These are phyloP conservation scores for Neonectria neomacrospora DNA, from an alignment of 2,329 filamentous ascomycete species.

Conservation along the genomic window DNA sequence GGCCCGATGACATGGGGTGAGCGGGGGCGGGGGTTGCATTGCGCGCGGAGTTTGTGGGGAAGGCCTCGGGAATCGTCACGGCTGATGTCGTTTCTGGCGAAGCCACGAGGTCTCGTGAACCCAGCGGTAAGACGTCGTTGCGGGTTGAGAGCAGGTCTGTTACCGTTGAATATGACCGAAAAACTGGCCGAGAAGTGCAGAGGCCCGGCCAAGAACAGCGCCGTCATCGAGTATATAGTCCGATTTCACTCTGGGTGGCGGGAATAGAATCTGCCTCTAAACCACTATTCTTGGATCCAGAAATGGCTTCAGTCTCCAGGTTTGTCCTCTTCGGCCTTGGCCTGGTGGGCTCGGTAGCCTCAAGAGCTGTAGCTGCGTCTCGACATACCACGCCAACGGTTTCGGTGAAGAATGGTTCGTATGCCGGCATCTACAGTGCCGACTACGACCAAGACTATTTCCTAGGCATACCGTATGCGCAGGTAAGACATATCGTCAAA, in stretches of 20 bases:
- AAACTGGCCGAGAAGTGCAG: constrained; percentile 13
- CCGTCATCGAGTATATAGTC: background rate
- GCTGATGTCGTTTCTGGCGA: background rate
- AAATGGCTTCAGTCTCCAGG: constrained; percentile 14
- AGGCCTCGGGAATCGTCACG: constrained; percentile 5
- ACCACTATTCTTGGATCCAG: background rate
- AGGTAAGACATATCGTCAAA: constrained; percentile 17
- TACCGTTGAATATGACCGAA: constrained; percentile 14
- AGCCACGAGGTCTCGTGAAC: background rate
- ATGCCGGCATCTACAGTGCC: constrained; percentile 35
- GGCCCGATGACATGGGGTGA: constrained; percentile 26
- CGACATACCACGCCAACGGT: constrained; percentile 24
- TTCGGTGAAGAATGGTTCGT: constrained; percentile 38
- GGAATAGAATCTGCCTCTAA: background rate
- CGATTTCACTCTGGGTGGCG: too few species aligned
- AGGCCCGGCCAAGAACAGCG: background rate
- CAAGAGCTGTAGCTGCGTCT: constrained; percentile 4
- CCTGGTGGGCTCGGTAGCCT: constrained; percentile 7
- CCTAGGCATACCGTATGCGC: constrained; percentile 39
- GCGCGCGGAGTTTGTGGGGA: constrained; percentile 20
- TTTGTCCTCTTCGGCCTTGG: constrained; percentile 12
- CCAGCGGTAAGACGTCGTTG: background rate
- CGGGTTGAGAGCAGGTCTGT: background rate
- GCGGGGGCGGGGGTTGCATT: constrained; percentile 26
- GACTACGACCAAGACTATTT: constrained; percentile 38